A percentile compares a stretch with the other conserved stretches of the same genome.
phyloP scores from a whole-genome alignment of 129 eudicot genomes.

The Heracleum sosnowskyi region DNA sequence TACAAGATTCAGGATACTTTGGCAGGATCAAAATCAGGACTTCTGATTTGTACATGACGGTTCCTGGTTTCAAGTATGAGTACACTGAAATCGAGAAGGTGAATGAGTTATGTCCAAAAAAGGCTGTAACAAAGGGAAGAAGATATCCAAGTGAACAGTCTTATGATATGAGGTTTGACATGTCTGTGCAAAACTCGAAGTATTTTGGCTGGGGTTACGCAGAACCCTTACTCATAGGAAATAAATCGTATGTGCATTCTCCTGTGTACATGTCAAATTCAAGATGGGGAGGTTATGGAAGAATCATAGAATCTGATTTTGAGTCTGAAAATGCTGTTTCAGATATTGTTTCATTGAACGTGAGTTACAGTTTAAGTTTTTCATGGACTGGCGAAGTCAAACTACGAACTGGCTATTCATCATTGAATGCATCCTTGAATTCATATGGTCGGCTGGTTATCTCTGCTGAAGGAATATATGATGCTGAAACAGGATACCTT shows the following conservation, averaged over 20 bases:
- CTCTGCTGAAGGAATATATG: constrained; percentile 68
- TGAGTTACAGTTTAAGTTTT: constrained; percentile 41
- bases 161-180: constrained; percentile 47
- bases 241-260: constrained; percentile 15
- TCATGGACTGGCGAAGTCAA: not conserved
- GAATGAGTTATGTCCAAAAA: constrained; percentile 27
- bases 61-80: constrained; percentile 42
- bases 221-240: constrained; percentile 36
- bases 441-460: constrained; percentile 19
- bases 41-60: constrained; percentile 11
- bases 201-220: constrained; percentile 39
- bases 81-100: constrained; percentile 48
- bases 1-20: constrained; percentile 33
- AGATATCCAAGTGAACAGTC: constrained; percentile 34
- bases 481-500: constrained; percentile 42
- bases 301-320: not conserved
- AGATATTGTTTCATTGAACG: constrained; percentile 33
- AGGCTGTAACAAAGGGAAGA: constrained; percentile 13
- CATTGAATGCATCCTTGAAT: constrained; percentile 15
- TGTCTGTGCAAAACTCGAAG: constrained; percentile 32
- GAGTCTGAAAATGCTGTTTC: constrained; percentile 5
- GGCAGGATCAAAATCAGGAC: constrained; percentile 29
- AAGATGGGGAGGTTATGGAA: not conserved
- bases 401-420: constrained; percentile 13
- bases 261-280: not conserved